phyloP scores from a whole-genome alignment of 192 early-diverging fungal species.

The Obelidium mucronatum region DNA sequence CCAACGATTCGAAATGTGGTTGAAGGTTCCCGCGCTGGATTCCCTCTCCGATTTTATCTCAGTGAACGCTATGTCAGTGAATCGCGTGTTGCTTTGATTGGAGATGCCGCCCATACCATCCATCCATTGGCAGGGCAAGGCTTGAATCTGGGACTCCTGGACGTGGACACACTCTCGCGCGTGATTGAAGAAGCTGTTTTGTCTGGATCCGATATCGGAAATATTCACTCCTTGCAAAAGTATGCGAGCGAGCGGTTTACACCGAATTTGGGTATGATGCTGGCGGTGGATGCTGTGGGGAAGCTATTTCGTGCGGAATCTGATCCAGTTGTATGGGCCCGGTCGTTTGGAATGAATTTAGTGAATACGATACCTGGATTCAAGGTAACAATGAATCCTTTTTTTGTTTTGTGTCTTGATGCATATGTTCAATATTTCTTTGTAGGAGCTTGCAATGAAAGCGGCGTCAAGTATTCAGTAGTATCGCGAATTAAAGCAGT shows the following conservation, averaged over 20 bases:
- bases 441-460: too few relatives aligned
- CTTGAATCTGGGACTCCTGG: constrained; percentile 90
- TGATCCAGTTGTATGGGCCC: constrained; percentile 65
- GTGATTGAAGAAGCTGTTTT: constrained; percentile 69
- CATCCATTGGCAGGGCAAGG: constrained; percentile 98
- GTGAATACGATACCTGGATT: constrained; percentile 70
- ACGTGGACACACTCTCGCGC: constrained; percentile 74
- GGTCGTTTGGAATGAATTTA: constrained; percentile 76
- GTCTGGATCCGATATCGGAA: constrained; percentile 84
- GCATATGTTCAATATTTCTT: too few relatives aligned
- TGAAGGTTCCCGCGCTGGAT: constrained; percentile 71
- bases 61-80: constrained; percentile 77
- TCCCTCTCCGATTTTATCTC: constrained; percentile 86
- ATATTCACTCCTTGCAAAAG: constrained; percentile 72
- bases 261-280: constrained; percentile 85
- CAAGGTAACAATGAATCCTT: too few relatives aligned
- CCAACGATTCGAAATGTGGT: background rate
- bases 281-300: constrained; percentile 81
- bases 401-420: too few relatives aligned
- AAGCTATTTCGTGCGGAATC: constrained; percentile 76
- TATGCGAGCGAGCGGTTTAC: constrained; percentile 87
- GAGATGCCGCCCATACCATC: constrained; percentile 96
- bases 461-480: too few relatives aligned
- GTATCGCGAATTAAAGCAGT: too few relatives aligned
- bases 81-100: constrained; percentile 81